Percentiles rank a stretch among this genome's conserved stretches.
phyloP scores from a whole-genome alignment of 352 stramenopile genomes.

The Phytophthora capsici region DNA sequence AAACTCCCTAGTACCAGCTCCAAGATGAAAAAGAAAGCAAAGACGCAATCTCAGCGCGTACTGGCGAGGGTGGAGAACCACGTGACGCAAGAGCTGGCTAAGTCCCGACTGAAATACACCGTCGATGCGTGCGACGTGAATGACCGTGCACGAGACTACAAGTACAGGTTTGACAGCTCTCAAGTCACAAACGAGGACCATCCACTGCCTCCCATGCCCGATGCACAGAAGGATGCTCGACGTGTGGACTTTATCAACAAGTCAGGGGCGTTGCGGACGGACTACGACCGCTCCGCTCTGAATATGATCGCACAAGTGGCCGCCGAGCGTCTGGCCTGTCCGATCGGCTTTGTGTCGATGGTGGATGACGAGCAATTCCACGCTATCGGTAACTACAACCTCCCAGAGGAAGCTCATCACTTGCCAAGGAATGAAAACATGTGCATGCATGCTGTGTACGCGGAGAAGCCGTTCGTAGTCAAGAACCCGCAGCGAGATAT shows the following conservation, averaged over 20 bases:
- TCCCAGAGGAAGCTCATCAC: conserved; percentile 36
- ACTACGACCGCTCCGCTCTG: conserved; percentile 57
- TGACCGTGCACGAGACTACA: conserved; percentile 56
- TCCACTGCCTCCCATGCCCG: conserved; percentile 52
- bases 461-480: conserved; percentile 64
- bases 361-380: conserved; percentile 60
- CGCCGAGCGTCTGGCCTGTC: conserved; percentile 56
- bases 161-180: conserved; percentile 45
- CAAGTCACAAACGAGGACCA: conserved; percentile 45
- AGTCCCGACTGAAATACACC: conserved; percentile 28
- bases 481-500: conserved; percentile 73
- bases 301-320: conserved; percentile 65
- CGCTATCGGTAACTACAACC: conserved; percentile 52
- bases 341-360: conserved; percentile 68
- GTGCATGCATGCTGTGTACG: conserved; percentile 65
- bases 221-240: conserved; percentile 42
- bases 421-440: conserved; percentile 60
- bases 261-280: conserved; percentile 43
- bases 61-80: conserved; percentile 51
- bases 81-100: conserved; percentile 39
- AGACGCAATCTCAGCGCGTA: conserved; percentile 40
- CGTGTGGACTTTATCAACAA: conserved; percentile 56
- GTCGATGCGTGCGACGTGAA: conserved; percentile 33
- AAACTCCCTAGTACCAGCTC: conserved; percentile 19
- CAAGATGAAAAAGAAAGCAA: conserved; percentile 31